A percentile compares a stretch with the other conserved stretches of the same genome.
Evolutionary conservation across 768 basidiomycete species (phyloP).

Genomic region (Hygrophorus russula): DNA sequence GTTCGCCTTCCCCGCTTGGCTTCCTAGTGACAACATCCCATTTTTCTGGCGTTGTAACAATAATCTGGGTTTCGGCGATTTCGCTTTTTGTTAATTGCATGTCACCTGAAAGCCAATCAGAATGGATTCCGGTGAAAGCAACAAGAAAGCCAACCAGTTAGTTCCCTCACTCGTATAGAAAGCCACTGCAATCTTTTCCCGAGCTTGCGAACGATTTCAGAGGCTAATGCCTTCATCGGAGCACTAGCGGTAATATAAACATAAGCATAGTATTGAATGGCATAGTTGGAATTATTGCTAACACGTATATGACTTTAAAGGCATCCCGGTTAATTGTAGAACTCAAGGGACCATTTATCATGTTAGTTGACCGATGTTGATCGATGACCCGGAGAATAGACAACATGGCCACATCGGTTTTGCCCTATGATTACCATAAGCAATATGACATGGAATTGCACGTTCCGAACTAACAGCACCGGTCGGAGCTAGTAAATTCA

Average conservation of each 20-base stretch:
- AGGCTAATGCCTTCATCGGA: constrained; percentile 96
- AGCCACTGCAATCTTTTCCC: constrained; percentile 87
- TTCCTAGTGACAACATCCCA: constrained; percentile 99
- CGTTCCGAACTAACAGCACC: constrained; percentile 73
- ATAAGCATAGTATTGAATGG: not conserved
- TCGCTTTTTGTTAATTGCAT: constrained; percentile 95
- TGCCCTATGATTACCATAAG: constrained; percentile 50
- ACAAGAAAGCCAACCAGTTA: constrained; percentile 52
- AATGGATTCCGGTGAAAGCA: not conserved
- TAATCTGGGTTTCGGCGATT: constrained; percentile 91
- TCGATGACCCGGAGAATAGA: constrained; percentile 80
- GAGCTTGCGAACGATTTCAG: constrained; percentile 90
- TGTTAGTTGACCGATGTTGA: constrained; percentile 39
- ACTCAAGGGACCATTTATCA: constrained; percentile 22
- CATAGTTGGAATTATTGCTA: constrained; percentile 13
- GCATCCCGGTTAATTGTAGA: constrained; percentile 51
- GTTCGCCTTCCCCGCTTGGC: constrained; percentile 91
- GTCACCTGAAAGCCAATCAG: constrained; percentile 40
- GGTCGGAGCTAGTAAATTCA: constrained; percentile 63
- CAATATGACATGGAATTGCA: constrained; percentile 4
- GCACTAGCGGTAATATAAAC: constrained; percentile 39
- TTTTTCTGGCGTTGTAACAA: constrained; percentile 98
- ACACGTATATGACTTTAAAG: constrained; percentile 99
- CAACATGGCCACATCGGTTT: constrained; percentile 97
- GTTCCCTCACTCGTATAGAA: constrained; percentile 73